Conservation (phyloP, 192 early-diverging fungal genomes). For the Coemansia sp. region DNA sequence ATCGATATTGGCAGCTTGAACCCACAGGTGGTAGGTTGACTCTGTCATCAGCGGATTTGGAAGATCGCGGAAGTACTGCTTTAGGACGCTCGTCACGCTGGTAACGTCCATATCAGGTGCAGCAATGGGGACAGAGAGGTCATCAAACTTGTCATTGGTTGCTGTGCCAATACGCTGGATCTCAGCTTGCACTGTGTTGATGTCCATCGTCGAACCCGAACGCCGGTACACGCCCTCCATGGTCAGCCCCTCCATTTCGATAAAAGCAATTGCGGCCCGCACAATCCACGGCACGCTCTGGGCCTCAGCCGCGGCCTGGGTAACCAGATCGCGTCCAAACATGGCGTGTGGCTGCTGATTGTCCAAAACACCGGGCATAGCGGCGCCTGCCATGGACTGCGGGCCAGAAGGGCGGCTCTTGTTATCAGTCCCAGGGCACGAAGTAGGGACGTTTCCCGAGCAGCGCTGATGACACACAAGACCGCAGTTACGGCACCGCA, state of each 20-base stretch:
- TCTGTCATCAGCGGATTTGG: conserved; percentile 72
- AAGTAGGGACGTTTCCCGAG: conserved; percentile 31
- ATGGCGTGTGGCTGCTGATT: conserved; percentile 44
- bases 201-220: conserved; percentile 71
- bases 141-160: conserved; percentile 53
- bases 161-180: conserved; percentile 58
- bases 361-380: conserved; percentile 3
- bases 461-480: conserved; percentile 56
- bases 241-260: conserved; percentile 66
- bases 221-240: conserved; percentile 81
- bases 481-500: conserved; percentile 46
- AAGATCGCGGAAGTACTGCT: conserved; percentile 77
- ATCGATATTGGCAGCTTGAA: conserved; percentile 54
- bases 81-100: conserved; percentile 75
- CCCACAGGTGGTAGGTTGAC: conserved; percentile 66
- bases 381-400: not conserved
- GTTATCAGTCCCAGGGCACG: conserved; percentile 17
- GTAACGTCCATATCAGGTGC: conserved; percentile 60
- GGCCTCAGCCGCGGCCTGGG: conserved; percentile 59
- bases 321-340: conserved; percentile 66
- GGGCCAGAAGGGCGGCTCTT: not conserved
- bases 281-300: conserved; percentile 67
- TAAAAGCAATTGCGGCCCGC: conserved; percentile 64
- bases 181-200: conserved; percentile 64
- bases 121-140: conserved; percentile 24